A percentile compares a stretch with the other conserved stretches of the same genome.
phyloP scores from a whole-genome alignment of 805 yeast species.

The Hanseniaspora taiwanica region DNA sequence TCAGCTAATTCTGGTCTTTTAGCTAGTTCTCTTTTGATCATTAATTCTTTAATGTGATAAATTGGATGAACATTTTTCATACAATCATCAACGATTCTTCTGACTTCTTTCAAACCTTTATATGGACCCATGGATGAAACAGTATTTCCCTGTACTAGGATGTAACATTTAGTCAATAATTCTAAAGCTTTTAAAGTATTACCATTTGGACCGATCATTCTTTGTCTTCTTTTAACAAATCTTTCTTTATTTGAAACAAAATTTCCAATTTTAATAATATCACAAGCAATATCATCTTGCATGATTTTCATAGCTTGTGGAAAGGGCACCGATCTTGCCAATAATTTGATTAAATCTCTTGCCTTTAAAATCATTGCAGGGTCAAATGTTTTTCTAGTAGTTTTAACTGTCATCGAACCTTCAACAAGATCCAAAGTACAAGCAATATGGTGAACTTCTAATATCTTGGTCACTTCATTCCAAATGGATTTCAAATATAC shows the following conservation, averaged over 20 bases:
- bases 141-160: slow-evolving; percentile 93
- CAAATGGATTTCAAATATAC: slow-evolving; percentile 76
- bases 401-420: slow-evolving; percentile 93
- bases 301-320: slow-evolving; percentile 90
- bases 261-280: slow-evolving; percentile 88
- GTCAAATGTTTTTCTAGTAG: slow-evolving; percentile 90
- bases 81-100: slow-evolving; percentile 94
- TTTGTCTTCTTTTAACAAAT: slow-evolving; percentile 88
- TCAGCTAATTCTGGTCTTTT: slow-evolving; percentile 90
- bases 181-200: slow-evolving; percentile 93
- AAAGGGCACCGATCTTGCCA: slow-evolving; percentile 92
- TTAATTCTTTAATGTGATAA: slow-evolving; percentile 89
- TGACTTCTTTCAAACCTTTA: slow-evolving; percentile 80
- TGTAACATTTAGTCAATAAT: slow-evolving; percentile 87
- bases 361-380: slow-evolving; percentile 91
- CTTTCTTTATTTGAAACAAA: slow-evolving; percentile 83
- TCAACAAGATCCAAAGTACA: slow-evolving; percentile 84
- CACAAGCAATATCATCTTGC: slow-evolving; percentile 90
- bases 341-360: slow-evolving; percentile 80
- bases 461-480: slow-evolving; percentile 80
- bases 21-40: slow-evolving; percentile 92
- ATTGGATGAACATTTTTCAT: slow-evolving; percentile 97
- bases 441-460: slow-evolving; percentile 62
- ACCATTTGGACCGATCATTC: slow-evolving; percentile 94
- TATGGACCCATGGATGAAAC: slow-evolving; percentile 95